Conservation (phyloP, 2,329 filamentous ascomycete species). For the Tolypocladium endophyticum region DNA sequence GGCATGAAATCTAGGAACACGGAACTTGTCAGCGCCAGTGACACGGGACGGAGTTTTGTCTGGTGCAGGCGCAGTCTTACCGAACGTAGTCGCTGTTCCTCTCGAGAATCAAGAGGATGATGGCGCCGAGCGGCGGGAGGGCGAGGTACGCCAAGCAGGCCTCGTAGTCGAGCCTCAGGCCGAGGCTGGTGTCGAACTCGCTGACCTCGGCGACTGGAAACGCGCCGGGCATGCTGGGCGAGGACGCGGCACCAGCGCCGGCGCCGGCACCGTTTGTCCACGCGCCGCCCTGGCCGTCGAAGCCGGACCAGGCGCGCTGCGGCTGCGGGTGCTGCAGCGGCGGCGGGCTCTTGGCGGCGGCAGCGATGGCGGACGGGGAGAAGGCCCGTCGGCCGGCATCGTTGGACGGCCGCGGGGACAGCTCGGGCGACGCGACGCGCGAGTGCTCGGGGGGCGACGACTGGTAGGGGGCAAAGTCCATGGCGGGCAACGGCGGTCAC, state of each 20-base stretch:
- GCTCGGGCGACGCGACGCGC: slow-evolving; percentile 64
- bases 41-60: neutral
- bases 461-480: slow-evolving; percentile 98
- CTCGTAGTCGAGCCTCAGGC: slow-evolving; percentile 79
- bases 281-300: slow-evolving; percentile 25
- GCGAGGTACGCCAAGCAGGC: slow-evolving; percentile 81
- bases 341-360: slow-evolving; percentile 28
- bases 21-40: slow-evolving; percentile 1
- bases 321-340: slow-evolving; percentile 41
- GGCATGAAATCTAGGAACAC: slow-evolving; percentile 66
- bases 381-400: slow-evolving; percentile 44
- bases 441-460: slow-evolving; percentile 78
- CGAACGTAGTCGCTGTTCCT: slow-evolving; percentile 95
- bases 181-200: slow-evolving; percentile 85
- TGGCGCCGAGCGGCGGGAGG: slow-evolving; percentile 75
- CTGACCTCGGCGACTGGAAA: slow-evolving; percentile 45
- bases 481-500: slow-evolving; percentile 23
- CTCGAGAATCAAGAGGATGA: slow-evolving; percentile 76
- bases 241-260: slow-evolving; percentile 1
- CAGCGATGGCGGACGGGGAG: slow-evolving; percentile 29
- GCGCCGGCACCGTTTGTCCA: slow-evolving; percentile 8
- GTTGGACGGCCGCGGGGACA: slow-evolving; percentile 45
- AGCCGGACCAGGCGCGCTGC: slow-evolving; percentile 40
- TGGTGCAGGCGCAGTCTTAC: slow-evolving; percentile 32
- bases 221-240: slow-evolving; percentile 18